Percentiles rank a stretch among this genome's conserved stretches.
Conservation (phyloP, 2,329 filamentous ascomycete species). For the Penicillium aurantiogriseum region DNA sequence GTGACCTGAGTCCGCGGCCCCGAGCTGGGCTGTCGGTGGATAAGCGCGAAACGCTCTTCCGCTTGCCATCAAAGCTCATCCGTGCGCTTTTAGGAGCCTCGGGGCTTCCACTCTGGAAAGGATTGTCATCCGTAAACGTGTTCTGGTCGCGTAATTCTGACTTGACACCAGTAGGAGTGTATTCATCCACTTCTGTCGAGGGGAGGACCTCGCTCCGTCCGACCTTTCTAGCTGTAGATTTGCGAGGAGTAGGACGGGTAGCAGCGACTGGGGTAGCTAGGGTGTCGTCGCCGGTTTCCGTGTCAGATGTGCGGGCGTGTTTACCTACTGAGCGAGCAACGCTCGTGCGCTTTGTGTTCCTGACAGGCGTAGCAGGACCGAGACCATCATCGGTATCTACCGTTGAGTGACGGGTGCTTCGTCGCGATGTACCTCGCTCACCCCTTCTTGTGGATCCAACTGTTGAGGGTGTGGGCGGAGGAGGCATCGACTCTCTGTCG, state of each 20-base stretch:
- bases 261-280: slow-evolving; percentile 40
- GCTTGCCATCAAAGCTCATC: slow-evolving; percentile 42
- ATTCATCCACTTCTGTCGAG: slow-evolving; percentile 38
- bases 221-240: slow-evolving; percentile 52
- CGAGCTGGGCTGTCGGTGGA: slow-evolving; percentile 30
- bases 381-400: slow-evolving; percentile 36
- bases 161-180: slow-evolving; percentile 41
- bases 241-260: slow-evolving; percentile 31
- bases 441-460: slow-evolving; percentile 56
- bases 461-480: slow-evolving; percentile 49
- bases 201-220: slow-evolving; percentile 50
- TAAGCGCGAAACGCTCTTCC: slow-evolving; percentile 52
- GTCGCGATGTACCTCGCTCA: slow-evolving; percentile 52
- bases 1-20: slow-evolving; percentile 29
- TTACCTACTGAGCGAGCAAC: slow-evolving; percentile 37
- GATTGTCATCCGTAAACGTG: slow-evolving; percentile 85
- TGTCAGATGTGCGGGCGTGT: slow-evolving; percentile 32
- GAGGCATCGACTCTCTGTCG: slow-evolving; percentile 50
- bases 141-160: slow-evolving; percentile 53
- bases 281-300: slow-evolving; percentile 33
- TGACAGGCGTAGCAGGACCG: slow-evolving; percentile 27
- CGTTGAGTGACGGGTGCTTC: slow-evolving; percentile 48
- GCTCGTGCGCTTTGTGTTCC: slow-evolving; percentile 31
- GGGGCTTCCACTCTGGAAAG: slow-evolving; percentile 79
- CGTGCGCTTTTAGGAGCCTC: slow-evolving; percentile 46